These are phyloP conservation scores for Globisporangium spinosum DNA, from an alignment of 352 stramenopile species.

Conservation along the genomic window DNA sequence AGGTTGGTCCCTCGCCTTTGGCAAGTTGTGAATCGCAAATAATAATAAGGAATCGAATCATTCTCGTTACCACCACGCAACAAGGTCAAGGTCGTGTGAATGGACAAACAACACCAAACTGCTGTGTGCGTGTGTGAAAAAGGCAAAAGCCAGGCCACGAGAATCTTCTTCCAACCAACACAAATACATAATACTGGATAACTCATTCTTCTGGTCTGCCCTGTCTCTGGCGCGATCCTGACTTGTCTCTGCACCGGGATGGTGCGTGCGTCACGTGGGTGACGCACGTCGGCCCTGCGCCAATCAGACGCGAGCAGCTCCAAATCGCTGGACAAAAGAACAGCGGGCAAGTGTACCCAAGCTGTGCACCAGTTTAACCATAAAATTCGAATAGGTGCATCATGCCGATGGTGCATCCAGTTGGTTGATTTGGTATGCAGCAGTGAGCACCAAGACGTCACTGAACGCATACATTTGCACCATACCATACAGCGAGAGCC, in stretches of 20 bases:
- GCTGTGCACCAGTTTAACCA: not conserved
- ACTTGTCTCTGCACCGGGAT: conserved; percentile 10
- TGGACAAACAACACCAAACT: not conserved
- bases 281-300: not conserved
- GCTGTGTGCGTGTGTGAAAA: not conserved
- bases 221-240: not conserved
- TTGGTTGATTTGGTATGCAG: too few relatives aligned
- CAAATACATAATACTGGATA: not conserved
- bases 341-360: not conserved
- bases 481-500: not conserved
- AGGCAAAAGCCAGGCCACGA: not conserved
- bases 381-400: not conserved
- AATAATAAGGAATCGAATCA: not conserved
- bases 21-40: not conserved
- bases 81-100: not conserved
- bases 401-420: not conserved
- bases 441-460: too few relatives aligned
- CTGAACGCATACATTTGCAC: too few relatives aligned
- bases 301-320: conserved; percentile 2
- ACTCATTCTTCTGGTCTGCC: not conserved
- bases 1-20: not conserved
- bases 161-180: not conserved
- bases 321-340: not conserved
- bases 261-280: not conserved
- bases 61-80: not conserved